Percentiles rank a stretch among this genome's conserved stretches.
Conservation (phyloP, 805 yeast genomes). For the Pichia manshurica region DNA sequence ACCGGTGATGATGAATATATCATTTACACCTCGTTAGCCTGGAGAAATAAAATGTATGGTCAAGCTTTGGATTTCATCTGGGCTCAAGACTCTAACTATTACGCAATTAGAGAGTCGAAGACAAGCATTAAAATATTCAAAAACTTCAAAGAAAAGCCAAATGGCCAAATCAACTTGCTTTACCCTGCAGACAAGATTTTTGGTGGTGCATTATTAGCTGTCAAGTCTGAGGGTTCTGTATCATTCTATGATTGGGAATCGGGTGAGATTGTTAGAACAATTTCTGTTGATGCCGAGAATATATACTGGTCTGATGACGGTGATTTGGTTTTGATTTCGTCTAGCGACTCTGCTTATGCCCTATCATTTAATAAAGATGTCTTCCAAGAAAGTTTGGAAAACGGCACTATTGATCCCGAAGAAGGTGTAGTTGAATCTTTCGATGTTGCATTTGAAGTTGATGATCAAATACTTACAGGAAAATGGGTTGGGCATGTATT, state of each 20-base stretch:
- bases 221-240: conserved; percentile 77
- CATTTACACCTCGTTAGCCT: conserved; percentile 92
- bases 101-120: conserved; percentile 71
- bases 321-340: conserved; percentile 71
- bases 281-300: conserved; percentile 79
- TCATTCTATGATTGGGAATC: conserved; percentile 93
- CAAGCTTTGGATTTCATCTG: conserved; percentile 87
- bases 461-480: conserved; percentile 80
- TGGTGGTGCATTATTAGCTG: conserved; percentile 85
- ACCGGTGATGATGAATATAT: conserved; percentile 98
- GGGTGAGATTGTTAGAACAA: conserved; percentile 76
- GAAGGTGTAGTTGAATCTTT: conserved; percentile 88
- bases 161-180: conserved; percentile 57
- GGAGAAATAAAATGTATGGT: conserved; percentile 96
- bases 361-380: conserved; percentile 65
- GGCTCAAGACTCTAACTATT: conserved; percentile 86
- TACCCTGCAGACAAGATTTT: conserved; percentile 74
- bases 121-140: conserved; percentile 66
- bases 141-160: conserved; percentile 75
- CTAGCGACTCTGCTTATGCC: conserved; percentile 70
- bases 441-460: conserved; percentile 75
- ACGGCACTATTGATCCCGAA: conserved; percentile 58
- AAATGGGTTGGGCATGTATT: conserved; percentile 98
- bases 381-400: conserved; percentile 56
- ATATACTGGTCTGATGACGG: conserved; percentile 94